These are phyloP conservation scores for Sporobolomyces pararoseus DNA, from an alignment of 768 basidiomycete species.

Conservation along the genomic window DNA sequence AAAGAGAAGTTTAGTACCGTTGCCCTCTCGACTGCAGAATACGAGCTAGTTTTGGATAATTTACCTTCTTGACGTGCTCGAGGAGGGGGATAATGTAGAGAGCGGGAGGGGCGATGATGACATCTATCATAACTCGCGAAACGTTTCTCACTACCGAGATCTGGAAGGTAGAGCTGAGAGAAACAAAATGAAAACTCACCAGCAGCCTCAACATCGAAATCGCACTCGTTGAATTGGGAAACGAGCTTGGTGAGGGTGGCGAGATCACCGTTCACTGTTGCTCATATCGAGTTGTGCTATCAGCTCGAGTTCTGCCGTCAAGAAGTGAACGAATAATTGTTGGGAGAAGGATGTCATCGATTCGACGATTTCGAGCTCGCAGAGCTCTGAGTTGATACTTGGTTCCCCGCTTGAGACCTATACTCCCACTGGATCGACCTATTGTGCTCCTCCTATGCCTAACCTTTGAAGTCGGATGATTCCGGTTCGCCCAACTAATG, in stretches of 20 bases:
- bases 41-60: background rate
- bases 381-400: no score
- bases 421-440: no score
- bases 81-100: conserved; percentile 77
- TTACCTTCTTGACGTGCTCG: conserved; percentile 48
- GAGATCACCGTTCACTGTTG: conserved; percentile 64
- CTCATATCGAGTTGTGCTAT: background rate
- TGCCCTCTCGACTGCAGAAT: background rate
- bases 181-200: background rate
- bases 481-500: background rate
- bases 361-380: background rate
- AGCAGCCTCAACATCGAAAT: conserved; percentile 57
- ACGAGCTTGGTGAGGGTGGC: conserved; percentile 65
- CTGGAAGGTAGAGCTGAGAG: conserved; percentile 18
- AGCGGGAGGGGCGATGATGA: conserved; percentile 85
- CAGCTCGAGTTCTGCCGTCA: no score
- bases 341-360: background rate
- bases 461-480: no score
- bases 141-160: background rate
- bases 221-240: conserved; percentile 68
- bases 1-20: background rate
- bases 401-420: no score
- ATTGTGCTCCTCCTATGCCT: no score
- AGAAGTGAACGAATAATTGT: no score
- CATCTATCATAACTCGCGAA: conserved; percentile 62